A percentile compares a stretch with the other conserved stretches of the same genome.
Conservation (phyloP, 306 rosid species). For the Aeschynomene evenia region DNA sequence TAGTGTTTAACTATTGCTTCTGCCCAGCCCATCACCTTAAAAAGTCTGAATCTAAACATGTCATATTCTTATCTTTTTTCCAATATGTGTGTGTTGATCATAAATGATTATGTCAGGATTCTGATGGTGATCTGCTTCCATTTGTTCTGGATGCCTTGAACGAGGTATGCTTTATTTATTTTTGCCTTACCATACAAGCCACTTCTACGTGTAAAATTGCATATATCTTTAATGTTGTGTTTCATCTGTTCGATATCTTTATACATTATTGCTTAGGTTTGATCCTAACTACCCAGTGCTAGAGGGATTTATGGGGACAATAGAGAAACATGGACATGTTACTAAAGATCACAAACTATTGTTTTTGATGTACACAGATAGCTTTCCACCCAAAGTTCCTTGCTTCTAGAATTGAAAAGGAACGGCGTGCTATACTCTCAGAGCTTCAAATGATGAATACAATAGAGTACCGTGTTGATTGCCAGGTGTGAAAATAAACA, state of each 20-base stretch:
- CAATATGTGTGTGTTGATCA: slow-evolving; percentile 22
- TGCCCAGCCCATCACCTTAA: neutral
- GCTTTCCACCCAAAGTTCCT: slow-evolving; percentile 97
- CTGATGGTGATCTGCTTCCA: slow-evolving; percentile 94
- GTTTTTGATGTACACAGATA: slow-evolving; percentile 61
- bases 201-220: neutral
- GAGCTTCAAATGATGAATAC: slow-evolving; percentile 99
- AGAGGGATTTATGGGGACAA: neutral
- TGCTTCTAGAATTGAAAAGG: slow-evolving; percentile 95
- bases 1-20: slow-evolving; percentile 10
- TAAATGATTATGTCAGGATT: slow-evolving; percentile 59
- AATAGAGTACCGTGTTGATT: slow-evolving; percentile 95
- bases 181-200: slow-evolving; percentile 12
- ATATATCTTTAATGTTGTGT: slow-evolving; percentile 5
- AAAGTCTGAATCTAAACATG: neutral
- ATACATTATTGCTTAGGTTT: slow-evolving; percentile 13
- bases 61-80: neutral
- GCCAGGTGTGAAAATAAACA: slow-evolving; percentile 64
- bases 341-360: slow-evolving; percentile 25
- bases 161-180: slow-evolving; percentile 61
- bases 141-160: slow-evolving; percentile 89
- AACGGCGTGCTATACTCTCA: slow-evolving; percentile 95
- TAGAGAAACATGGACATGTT: slow-evolving; percentile 17
- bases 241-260: slow-evolving; percentile 1
- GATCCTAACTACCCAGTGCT: slow-evolving; percentile 14